phyloP scores from a whole-genome alignment of 345 rosid species.

The Euclidium syriacum region DNA sequence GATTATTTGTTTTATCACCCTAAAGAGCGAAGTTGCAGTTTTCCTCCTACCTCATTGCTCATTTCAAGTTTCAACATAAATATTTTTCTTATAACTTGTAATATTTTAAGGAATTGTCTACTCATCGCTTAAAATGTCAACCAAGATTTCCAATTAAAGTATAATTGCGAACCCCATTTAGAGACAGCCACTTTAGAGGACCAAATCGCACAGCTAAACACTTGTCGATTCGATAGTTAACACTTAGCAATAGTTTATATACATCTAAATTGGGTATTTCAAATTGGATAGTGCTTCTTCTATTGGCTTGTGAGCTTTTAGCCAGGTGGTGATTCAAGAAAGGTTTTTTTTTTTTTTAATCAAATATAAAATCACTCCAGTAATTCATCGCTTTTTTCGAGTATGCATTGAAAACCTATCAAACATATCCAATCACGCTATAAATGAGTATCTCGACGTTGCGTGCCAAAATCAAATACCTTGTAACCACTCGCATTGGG shows the following conservation, averaged over 20 bases:
- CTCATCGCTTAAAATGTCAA: constrained; percentile 21
- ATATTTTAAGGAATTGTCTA: background rate
- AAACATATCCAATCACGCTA: too few species aligned
- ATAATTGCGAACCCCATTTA: constrained; percentile 21
- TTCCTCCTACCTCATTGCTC: constrained; percentile 2
- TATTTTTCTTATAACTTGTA: background rate
- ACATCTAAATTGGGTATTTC: background rate
- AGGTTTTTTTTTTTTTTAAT: too few species aligned
- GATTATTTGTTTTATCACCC: background rate
- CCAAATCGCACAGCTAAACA: constrained; percentile 17
- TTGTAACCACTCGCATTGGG: too few species aligned
- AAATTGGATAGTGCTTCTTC: background rate
- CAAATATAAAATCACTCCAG: too few species aligned
- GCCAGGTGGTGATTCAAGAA: too few species aligned
- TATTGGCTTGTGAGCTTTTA: too few species aligned
- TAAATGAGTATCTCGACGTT: too few species aligned
- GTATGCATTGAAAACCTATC: too few species aligned
- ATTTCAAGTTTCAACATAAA: background rate
- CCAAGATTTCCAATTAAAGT: constrained; percentile 4
- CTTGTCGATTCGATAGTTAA: constrained; percentile 1
- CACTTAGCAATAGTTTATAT: background rate
- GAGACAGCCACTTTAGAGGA: constrained; percentile 19
- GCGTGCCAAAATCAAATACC: too few species aligned
- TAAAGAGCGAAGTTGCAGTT: background rate
- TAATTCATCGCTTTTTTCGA: too few species aligned